Base-by-base conservation (phyloP, 2,329 filamentous ascomycete species). In the Phaeosphaeriaceae sp. region DNA sequence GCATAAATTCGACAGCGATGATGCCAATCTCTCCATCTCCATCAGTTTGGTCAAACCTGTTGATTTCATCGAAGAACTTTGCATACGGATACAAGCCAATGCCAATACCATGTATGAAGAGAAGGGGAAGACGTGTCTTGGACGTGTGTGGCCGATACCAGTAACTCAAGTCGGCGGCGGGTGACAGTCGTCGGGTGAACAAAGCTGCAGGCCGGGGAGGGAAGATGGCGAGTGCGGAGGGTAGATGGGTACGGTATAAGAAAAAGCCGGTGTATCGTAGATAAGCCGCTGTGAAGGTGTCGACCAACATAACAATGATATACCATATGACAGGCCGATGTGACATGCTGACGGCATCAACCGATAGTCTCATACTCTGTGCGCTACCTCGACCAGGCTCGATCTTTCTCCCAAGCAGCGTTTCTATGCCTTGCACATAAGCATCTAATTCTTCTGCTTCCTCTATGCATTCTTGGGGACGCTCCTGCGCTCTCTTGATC, bases 91-190 rank as follows among this genome's bases (percentile, higher is more conserved):
- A 82, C 2, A 90, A 77, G 0, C 87, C 87, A 48, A 90, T 78
- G 34, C 87, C 86, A 40, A 89, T 88, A 13, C 87, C 87, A 58
- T 90, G 87, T 39, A 89, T 77, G 70, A 89, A 89, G 3, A 90
- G 70, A 6, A 90, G 71, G 0, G 87, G 87, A 0, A 82, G 71
- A 34, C 77, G 76, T 1, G 76, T 81, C 42, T 78, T 78, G 1
- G 83, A 85, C 0, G 78, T 83, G 63, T 89, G 87, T 4, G 83
- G 83, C 2, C 82, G 80, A 60, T 86, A 77, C 84, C 86, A 90
- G 74, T 90, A 90, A 52, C 81, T 80, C 5, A 88, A 56, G 8
- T 74, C 70, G 3, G 73, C 61, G 4, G 79, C 79, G 3, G 78
- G 75, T 1, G 85, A 87, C 18, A 70, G 70, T 8, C 73, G 73